Base-by-base conservation (phyloP, 2,329 filamentous ascomycete species). In the Chlorencoelia australis region DNA sequence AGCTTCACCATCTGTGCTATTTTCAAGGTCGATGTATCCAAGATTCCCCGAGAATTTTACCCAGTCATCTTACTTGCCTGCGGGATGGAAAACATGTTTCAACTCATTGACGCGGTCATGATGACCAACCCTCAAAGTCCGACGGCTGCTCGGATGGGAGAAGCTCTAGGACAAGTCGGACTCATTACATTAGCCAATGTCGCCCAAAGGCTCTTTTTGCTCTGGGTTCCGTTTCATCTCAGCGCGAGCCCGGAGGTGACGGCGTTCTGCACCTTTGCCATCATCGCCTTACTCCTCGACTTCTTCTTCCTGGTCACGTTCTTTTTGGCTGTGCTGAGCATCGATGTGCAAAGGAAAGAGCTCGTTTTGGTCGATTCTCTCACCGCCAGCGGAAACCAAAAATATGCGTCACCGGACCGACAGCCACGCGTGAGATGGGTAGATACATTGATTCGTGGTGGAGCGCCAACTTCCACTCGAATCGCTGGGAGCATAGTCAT, bases 1-100 rank as follows among this genome's bases (percentile, higher is more conserved):
- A 87, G 82, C 58, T 84, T 88, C 52, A 86, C 82, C 0, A 67
- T 89, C 24, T 88, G 83, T 52, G 81, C 81, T 21, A 68, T 86
- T 30, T 69, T 86, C 44, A 79, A 80, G 43, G 73, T 88, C 50
- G 80, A 88, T 50, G 62, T 89, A 11, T 82, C 80, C 7, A 75
- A 74, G 45, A 80, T 89, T 33, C 83, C 83, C 3, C 69, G 77
- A 42, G 79, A 79, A 35, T 75, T 75, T 22, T 89, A 87, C 53
- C 83, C 83, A 0, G 69, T 85, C 7, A 79, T 85, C n/a, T 73
- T 88, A 7, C 67, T 87, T 25, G 72, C 78, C 1, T 37, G 86
- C 61, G 85, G 83, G 33, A 62, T 88, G 20, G 82, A 87, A 50
- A 87, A 88, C 49, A 82, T 84, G 44, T 81, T 87, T 51, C 69